These are phyloP conservation scores for Dothiorella sarmentorum DNA, from an alignment of 2,329 filamentous ascomycete genomes.

Conservation along the genomic window DNA sequence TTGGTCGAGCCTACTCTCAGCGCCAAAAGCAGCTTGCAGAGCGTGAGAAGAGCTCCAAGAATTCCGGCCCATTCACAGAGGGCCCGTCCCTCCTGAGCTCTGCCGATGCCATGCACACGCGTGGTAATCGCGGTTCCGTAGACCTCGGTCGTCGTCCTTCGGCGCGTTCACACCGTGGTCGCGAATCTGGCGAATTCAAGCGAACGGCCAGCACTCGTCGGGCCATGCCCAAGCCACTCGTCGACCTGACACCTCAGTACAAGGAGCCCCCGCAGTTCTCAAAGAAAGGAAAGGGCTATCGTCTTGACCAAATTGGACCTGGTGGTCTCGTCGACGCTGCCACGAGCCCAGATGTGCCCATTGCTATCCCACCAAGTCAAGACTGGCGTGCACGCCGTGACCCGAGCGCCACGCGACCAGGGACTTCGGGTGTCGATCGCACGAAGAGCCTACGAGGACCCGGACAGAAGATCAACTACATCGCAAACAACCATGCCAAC, in stretches of 20 bases:
- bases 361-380: constrained; percentile 40
- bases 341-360: constrained; percentile 42
- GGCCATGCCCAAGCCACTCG: constrained; percentile 55
- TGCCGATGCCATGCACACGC: constrained; percentile 19
- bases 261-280: constrained; percentile 60
- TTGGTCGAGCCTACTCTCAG: constrained; percentile 50
- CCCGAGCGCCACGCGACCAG: constrained; percentile 30
- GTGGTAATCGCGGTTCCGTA: constrained; percentile 27
- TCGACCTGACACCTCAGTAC: constrained; percentile 65
- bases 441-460: constrained; percentile 32
- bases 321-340: constrained; percentile 47
- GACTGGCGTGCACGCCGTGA: constrained; percentile 44
- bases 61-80: constrained; percentile 49
- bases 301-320: constrained; percentile 31
- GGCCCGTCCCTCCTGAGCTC: constrained; percentile 53
- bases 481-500: constrained; percentile 10
- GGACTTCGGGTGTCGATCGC: constrained; percentile 25
- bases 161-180: constrained; percentile 31
- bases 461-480: constrained; percentile 33
- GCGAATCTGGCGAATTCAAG: constrained; percentile 22
- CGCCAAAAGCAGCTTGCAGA: constrained; percentile 40
- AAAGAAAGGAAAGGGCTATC: constrained; percentile 51
- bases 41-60: constrained; percentile 33
- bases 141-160: constrained; percentile 27
- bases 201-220: constrained; percentile 45